Evolutionary conservation across 371 early-diverging fungal genomes (phyloP).

Genomic region (Mucor velutinosus): DNA sequence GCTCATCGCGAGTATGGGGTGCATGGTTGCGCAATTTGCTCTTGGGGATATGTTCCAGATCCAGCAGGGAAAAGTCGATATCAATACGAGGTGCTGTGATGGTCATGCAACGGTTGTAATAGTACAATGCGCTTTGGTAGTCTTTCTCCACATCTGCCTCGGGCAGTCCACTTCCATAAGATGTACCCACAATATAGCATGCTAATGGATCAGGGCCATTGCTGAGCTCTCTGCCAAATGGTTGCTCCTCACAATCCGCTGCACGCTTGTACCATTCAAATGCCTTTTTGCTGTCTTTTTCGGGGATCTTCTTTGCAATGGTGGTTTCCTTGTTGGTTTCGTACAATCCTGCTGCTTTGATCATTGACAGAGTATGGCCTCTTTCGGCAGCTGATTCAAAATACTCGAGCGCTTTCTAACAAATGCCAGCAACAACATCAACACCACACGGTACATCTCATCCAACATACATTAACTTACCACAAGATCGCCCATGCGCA

Average conservation of each 20-base stretch:
- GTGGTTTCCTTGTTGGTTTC: conserved; percentile 23
- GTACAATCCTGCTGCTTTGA: conserved; percentile 46
- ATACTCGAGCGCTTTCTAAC: conserved; percentile 45
- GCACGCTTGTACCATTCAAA: conserved; percentile 53
- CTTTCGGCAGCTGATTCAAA: conserved; percentile 47
- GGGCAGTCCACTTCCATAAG: conserved; percentile 44
- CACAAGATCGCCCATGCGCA: conserved; percentile 40
- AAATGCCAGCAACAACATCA: neutral
- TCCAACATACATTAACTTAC: conserved; percentile 23
- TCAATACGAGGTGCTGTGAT: conserved; percentile 49
- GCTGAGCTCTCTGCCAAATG: conserved; percentile 27
- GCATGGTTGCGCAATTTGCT: conserved; percentile 38
- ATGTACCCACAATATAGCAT: conserved; percentile 49
- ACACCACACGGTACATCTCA: neutral
- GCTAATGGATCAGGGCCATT: conserved; percentile 46
- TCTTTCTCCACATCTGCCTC: conserved; percentile 49
- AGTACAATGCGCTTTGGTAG: conserved; percentile 43
- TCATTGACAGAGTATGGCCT: conserved; percentile 49
- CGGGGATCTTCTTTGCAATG: conserved; percentile 12
- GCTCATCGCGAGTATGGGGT: conserved; percentile 46
- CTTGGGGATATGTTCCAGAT: conserved; percentile 36
- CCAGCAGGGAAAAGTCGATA: conserved; percentile 39
- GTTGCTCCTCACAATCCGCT: conserved; percentile 37
- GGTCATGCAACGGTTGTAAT: conserved; percentile 52
- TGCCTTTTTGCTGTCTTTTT: conserved; percentile 43